phyloP scores from a whole-genome alignment of 2,329 filamentous ascomycete genomes.

The Fusarium brachygibbosum region DNA sequence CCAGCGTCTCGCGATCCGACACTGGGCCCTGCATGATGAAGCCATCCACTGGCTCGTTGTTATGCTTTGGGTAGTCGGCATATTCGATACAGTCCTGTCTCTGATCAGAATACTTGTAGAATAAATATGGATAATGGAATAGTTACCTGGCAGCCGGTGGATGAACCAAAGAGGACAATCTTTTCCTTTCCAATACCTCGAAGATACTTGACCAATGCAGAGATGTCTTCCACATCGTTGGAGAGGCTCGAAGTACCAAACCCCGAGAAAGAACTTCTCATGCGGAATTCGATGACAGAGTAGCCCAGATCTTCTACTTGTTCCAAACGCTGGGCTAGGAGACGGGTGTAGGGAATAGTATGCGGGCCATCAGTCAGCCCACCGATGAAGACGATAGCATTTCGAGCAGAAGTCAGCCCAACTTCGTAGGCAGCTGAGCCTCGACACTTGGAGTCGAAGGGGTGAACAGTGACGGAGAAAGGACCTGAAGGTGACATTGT shows the following conservation, averaged over 20 bases:
- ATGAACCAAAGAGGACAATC: conserved; percentile 70
- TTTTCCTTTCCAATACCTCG: conserved; percentile 63
- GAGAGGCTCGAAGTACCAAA: conserved; percentile 65
- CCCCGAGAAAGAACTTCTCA: conserved; percentile 66
- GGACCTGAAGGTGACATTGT: conserved; percentile 51
- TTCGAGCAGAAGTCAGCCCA: conserved; percentile 58
- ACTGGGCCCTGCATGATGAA: conserved; percentile 85
- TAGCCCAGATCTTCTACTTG: conserved; percentile 57
- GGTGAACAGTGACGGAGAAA: conserved; percentile 62
- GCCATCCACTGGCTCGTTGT: conserved; percentile 73
- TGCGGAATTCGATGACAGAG: conserved; percentile 69
- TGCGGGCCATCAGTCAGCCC: conserved; percentile 79
- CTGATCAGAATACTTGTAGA: conserved; percentile 3
- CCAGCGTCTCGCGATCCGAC: conserved; percentile 78
- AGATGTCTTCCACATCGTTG: conserved; percentile 68
- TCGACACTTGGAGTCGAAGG: conserved; percentile 58
- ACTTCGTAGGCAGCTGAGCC: conserved; percentile 63
- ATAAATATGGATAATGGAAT: background rate
- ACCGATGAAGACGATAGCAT: conserved; percentile 77
- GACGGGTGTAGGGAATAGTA: conserved; percentile 69
- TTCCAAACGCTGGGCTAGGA: conserved; percentile 61
- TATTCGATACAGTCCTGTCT: conserved; percentile 70
- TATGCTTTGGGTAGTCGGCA: conserved; percentile 58
- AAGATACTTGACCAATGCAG: conserved; percentile 66
- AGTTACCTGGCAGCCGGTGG: conserved; percentile 68